Percentiles rank a stretch among this genome's conserved stretches.
Conservation (phyloP, 257 asterid genomes). For the Nicotiana benthamiana region DNA sequence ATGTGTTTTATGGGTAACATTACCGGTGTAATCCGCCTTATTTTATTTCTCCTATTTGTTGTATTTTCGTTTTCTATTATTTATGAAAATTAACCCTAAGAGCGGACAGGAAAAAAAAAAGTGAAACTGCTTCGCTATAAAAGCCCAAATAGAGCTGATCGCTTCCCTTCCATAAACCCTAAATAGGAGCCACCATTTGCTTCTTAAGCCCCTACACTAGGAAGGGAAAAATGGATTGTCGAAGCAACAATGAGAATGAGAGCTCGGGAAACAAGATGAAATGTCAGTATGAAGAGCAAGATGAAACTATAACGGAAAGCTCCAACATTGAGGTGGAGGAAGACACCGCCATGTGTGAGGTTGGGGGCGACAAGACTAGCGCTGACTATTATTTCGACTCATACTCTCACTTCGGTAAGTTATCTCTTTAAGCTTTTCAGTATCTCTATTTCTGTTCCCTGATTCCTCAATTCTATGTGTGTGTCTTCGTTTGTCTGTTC, state of each 20-base stretch:
- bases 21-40: too few species aligned
- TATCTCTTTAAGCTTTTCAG: not conserved
- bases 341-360: conserved; percentile 61
- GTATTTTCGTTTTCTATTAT: too few species aligned
- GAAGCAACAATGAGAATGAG: not conserved
- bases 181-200: not conserved
- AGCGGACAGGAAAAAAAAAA: too few species aligned
- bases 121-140: not conserved
- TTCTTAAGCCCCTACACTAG: not conserved
- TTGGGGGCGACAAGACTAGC: conserved; percentile 67
- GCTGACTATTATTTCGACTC: conserved; percentile 94
- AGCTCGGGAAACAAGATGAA: conserved; percentile 12
- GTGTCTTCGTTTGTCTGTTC: not conserved
- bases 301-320: conserved; percentile 28
- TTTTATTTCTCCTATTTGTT: too few species aligned
- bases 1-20: too few species aligned
- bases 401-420: conserved; percentile 84
- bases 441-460: too few species aligned
- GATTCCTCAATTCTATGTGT: too few species aligned
- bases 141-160: not conserved
- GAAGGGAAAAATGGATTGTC: not conserved
- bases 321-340: conserved; percentile 53
- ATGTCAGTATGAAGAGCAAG: conserved; percentile 28
- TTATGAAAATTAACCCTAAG: too few species aligned
- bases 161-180: not conserved